These are phyloP conservation scores for Coccomyxa subellipsoidea DNA, from an alignment of 163 green algal species.

Conservation along the genomic window DNA sequence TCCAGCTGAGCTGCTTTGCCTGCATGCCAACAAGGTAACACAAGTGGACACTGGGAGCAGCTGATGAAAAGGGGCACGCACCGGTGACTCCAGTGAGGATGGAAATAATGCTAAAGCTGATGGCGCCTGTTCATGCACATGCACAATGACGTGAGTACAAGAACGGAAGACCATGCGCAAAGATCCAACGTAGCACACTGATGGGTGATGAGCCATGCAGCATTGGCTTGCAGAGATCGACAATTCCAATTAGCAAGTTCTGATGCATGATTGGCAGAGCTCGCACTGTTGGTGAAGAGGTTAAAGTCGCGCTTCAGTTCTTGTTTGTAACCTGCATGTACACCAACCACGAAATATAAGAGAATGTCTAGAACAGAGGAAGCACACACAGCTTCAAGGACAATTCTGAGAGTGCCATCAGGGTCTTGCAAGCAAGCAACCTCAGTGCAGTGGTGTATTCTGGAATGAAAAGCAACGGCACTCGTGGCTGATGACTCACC, in stretches of 20 bases:
- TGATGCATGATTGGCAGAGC: no score
- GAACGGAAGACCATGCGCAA: not conserved
- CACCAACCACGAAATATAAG: not conserved
- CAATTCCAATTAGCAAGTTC: no score
- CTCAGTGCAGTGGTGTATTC: no score
- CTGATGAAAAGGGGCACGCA: not conserved
- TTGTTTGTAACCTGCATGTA: constrained; percentile 26
- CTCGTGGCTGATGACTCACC: not conserved
- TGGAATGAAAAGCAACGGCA: no score
- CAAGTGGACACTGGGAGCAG: not conserved
- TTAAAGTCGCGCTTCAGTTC: constrained; percentile 22
- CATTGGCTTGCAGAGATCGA: no score
- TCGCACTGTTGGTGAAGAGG: constrained; percentile 35
- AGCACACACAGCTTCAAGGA: not conserved
- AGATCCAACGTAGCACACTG: no score
- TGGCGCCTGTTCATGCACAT: not conserved
- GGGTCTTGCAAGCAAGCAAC: no score
- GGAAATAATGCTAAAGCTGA: constrained; percentile 36
- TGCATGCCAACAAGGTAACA: not conserved
- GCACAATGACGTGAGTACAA: not conserved
- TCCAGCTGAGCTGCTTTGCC: no score
- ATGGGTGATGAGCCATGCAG: no score
- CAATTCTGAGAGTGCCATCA: no score
- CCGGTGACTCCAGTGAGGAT: constrained; percentile 41
- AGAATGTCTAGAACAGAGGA: no score